Evolutionary conservation across 306 rosid genomes (phyloP).

Genomic region (Amphicarpaea edgeworthii): DNA sequence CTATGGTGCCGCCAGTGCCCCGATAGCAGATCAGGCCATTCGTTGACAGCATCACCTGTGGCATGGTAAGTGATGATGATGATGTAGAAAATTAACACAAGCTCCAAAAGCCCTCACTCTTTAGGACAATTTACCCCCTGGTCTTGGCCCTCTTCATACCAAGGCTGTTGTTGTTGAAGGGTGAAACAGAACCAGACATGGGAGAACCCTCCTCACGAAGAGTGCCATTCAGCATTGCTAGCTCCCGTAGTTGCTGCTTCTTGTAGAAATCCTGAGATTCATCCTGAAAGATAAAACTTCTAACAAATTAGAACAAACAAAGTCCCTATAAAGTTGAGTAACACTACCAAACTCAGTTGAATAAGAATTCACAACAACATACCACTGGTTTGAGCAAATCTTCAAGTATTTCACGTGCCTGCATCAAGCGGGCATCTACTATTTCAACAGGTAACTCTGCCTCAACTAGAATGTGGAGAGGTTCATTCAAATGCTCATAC

Average conservation of each 20-base stretch:
- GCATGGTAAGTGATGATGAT: constrained; percentile 58
- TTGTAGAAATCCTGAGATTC: constrained; percentile 98
- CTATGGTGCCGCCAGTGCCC: constrained; percentile 83
- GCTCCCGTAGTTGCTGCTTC: constrained; percentile 94
- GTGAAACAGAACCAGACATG: constrained; percentile 93
- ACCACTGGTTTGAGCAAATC: constrained; percentile 92
- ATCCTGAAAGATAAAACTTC: constrained; percentile 59
- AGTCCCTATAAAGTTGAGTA: constrained; percentile 4
- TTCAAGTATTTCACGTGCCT: constrained; percentile 79
- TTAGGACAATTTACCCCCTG: constrained; percentile 66
- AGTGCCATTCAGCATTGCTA: constrained; percentile 92
- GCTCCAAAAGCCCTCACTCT: constrained; percentile 58
- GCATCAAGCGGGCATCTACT: constrained; percentile 81
- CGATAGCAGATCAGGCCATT: constrained; percentile 72
- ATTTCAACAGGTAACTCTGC: constrained; percentile 92
- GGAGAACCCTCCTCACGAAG: constrained; percentile 98
- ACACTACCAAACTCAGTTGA: constrained; percentile 15
- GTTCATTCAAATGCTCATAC: constrained; percentile 90
- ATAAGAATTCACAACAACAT: constrained; percentile 28
- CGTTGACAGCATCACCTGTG: constrained; percentile 62
- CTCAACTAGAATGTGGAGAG: constrained; percentile 93
- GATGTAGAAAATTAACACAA: constrained; percentile 64
- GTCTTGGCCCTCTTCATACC: constrained; percentile 99
- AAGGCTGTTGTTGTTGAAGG: constrained; percentile 87
- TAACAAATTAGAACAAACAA: constrained; percentile 38